Evolutionary conservation across 1,284 basidiomycete genomes (phyloP), one percentile per base, ranked within the genome.

Genomic region (Marasmius sp.): DNA sequence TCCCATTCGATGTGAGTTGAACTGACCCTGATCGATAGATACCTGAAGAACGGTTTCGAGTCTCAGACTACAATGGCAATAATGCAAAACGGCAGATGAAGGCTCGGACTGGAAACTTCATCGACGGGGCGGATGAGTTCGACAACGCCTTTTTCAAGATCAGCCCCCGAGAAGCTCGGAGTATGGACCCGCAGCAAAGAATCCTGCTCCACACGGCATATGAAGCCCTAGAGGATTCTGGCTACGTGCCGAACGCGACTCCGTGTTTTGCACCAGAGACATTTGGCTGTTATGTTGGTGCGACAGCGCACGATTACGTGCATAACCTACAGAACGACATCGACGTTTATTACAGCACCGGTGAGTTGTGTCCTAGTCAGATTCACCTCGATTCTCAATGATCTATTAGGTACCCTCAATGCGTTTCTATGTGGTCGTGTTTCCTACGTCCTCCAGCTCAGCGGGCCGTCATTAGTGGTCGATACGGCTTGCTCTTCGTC

Each of bases 401-500:
- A 59, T 37, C 36, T 45, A n/a, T 64, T 45, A 91, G 89, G 89
- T 9, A 91, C 85, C 0, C 68, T 91, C 43, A 80, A 77, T 41
- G 82, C 88, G 5, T 91, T 91, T 69, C 73, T 90, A 37, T 87
- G 86, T 60, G 89, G 89, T 20, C 84, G 87, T 39, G 77, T 91
- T 57, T 87, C 89, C 0, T 87, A 89, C 65, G 85, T 81, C 3
- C 83, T 90, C 76, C 78, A 84, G 64, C 76, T 90, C 55, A 77
- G 86, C 39, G 89, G 89, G 0, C 89, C 89, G 5, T 89, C 89
- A 0, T 72, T 89, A 14, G 85, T 88, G 0, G 71, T 89, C 41
- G 87, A 91, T 64, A 91, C 89, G 0, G 87, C 88, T 1, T 91
- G 89, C 68, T 91, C 88, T 6, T 87, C 87, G 9, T 89, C 88